Base-by-base conservation (phyloP, 2,329 filamentous ascomycete species). In the Exophiala calicioides region DNA sequence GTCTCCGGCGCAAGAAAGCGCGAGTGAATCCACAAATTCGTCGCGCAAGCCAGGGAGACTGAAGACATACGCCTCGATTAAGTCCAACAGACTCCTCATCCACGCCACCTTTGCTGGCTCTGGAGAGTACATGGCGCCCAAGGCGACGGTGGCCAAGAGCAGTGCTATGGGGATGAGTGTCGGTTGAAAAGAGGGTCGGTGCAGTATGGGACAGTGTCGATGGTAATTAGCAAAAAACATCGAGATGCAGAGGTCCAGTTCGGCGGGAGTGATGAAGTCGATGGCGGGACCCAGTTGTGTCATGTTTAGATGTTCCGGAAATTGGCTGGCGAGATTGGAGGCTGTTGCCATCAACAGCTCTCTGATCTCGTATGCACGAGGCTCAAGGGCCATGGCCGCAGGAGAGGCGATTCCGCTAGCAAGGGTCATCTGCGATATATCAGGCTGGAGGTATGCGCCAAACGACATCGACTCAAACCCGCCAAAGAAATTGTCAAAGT, bases 191-290 rank as follows among this genome's bases (percentile, higher is more conserved):
- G 69, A 65, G 3, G 68, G 63, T 3, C 58, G 53, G 53, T 75
- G 71, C 3, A 75, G 55, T 13, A 75, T 67, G 1, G 70, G 59
- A 45, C 67, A 71, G 42, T 70, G 71, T 1, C 65, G 65, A 26
- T 75, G 69, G 63, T 72, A 74, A 47, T 66, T 67, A 34, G 64
- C 64, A 46, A 74, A 74, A 43, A 70, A 75, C 2, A 72, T 58
- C 31, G 53, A 46, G 15, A 60, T 24, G 12, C 52, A 55, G 16
- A 56, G 41, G 27, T 57, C 52, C 10, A 60, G 31, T 20, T 55
- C 47, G n/a, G 56, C 43, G 68, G 71, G 45, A 71, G 68, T 56
- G 24, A 56, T 40, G 3, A 45, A 35, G 8, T 43, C 38, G 36
- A 56, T 56, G 15, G 41, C 38, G 4, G 41, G 12, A 6, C 18